Conservation (phyloP, 495 filamentous ascomycete genomes). For the Cladorrhinum samala region DNA sequence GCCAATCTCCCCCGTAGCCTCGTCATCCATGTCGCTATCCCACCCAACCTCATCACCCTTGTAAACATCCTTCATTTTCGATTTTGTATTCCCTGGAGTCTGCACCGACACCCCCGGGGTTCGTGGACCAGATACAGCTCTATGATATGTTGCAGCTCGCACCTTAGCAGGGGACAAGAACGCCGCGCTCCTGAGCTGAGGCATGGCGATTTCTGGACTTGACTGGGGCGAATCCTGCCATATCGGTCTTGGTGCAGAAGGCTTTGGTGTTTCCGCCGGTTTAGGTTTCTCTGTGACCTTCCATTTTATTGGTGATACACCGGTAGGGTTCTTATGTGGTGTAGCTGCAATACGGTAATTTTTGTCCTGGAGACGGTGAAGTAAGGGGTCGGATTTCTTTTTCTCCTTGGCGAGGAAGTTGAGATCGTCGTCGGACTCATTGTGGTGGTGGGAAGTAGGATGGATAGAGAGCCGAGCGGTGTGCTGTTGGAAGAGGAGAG, state of each 20-base stretch:
- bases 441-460: conserved; percentile 30
- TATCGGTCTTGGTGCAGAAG: conserved; percentile 31
- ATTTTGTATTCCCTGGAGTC: conserved; percentile 47
- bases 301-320: conserved; percentile 32
- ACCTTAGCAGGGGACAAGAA: conserved; percentile 56
- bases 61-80: conserved; percentile 41
- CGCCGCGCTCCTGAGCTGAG: conserved; percentile 74
- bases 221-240: conserved; percentile 62
- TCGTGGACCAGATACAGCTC: conserved; percentile 32
- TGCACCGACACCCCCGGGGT: conserved; percentile 77
- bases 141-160: conserved; percentile 19
- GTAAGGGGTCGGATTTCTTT: conserved; percentile 56
- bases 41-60: conserved; percentile 51
- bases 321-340: conserved; percentile 51
- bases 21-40: conserved; percentile 60
- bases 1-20: conserved; percentile 46
- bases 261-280: conserved; percentile 19
- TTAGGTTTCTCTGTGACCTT: conserved; percentile 24
- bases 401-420: conserved; percentile 33
- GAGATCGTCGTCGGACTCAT: conserved; percentile 35
- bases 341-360: conserved; percentile 92
- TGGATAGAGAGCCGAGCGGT: conserved; percentile 48
- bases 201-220: conserved; percentile 69
- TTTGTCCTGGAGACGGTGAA: conserved; percentile 87
- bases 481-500: conserved; percentile 37